Base-by-base conservation (phyloP, 2,329 filamentous ascomycete genomes). In the Didymellaceae sp. region DNA sequence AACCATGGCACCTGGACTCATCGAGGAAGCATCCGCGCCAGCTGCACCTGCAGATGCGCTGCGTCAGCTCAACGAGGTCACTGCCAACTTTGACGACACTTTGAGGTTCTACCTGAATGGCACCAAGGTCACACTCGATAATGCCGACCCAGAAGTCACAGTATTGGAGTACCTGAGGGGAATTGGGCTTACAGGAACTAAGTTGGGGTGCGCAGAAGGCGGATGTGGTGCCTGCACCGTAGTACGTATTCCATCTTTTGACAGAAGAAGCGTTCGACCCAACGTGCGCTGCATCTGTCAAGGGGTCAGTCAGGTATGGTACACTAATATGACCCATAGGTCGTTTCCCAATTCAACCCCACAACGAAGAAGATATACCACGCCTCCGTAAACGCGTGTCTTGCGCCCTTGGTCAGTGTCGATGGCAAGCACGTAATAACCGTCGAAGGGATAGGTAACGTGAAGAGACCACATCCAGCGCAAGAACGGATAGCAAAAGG, bases 361-460 rank as follows among this genome's bases (percentile, higher is more conserved):
- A 96, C 91, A 3, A 97, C 92, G 5, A 90, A 90, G 66, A 84
- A 89, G 71, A 90, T 97, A 62, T 97, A 97, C 69, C 93, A 99
- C 79, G 94, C 94, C 49, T 95, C 90, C 45, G 90, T 97, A 52
- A 99, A 99, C 71, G 94, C 94, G 32, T 99, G 94, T 71, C 80
- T 99, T 43, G 93, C 94, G 9, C 94, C 94, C 6, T 81, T 99
- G 37, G 89, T 91, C 60, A 96, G 91, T 65, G 84, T 97, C 33
- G 94, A 97, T 72, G 94, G 94, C 34, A 99, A 99, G 73, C 94
- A 99, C 82, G 91, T 97, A 67, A 92, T 99, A 69, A 99, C 94
- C 3, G 87, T 99, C 31, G 94, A 99, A 75, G 94, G 94, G 6
- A 97, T 99, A 65, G 94, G 94, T 9, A 90, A 88, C 70, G 86